Conservation (phyloP, 495 filamentous ascomycete genomes). For the Hypoxylon rickii region DNA sequence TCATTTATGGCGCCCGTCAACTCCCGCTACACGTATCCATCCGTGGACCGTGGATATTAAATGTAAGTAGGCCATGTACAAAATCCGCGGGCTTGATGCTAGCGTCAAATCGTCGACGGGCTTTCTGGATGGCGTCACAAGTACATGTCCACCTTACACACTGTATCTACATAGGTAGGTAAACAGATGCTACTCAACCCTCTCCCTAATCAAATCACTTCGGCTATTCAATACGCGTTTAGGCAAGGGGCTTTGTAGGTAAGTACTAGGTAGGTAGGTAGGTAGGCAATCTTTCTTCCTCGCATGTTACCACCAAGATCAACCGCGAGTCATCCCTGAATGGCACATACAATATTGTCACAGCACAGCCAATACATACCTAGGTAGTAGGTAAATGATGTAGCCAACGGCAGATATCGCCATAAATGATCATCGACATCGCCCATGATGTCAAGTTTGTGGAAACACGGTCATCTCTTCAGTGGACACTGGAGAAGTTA, state of each 20-base stretch:
- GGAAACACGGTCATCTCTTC: not conserved
- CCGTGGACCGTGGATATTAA: no score
- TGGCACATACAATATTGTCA: not conserved
- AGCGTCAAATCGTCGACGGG: no score
- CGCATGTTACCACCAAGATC: not conserved
- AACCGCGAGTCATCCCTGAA: not conserved
- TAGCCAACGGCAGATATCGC: slow-evolving; percentile 7
- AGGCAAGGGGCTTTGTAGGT: no score
- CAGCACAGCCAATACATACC: not conserved
- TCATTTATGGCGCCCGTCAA: slow-evolving; percentile 5
- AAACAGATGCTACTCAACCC: no score
- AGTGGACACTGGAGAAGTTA: not conserved
- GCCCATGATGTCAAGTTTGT: slow-evolving; percentile 6
- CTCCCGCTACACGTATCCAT: not conserved
- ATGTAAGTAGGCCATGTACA: not conserved
- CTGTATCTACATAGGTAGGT: not conserved
- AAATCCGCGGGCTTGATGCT: no score
- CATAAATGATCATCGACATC: slow-evolving; percentile 10
- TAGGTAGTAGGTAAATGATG: not conserved
- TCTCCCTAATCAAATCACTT: not conserved
- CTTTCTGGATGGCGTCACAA: no score
- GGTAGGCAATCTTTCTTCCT: not conserved
- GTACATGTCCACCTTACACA: no score
- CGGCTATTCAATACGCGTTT: not conserved
- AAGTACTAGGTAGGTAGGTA: no score